Percentiles rank a stretch among this genome's conserved stretches.
Evolutionary conservation across 306 rosid species (phyloP).

Genomic region (Sphenostylis stenocarpa): DNA sequence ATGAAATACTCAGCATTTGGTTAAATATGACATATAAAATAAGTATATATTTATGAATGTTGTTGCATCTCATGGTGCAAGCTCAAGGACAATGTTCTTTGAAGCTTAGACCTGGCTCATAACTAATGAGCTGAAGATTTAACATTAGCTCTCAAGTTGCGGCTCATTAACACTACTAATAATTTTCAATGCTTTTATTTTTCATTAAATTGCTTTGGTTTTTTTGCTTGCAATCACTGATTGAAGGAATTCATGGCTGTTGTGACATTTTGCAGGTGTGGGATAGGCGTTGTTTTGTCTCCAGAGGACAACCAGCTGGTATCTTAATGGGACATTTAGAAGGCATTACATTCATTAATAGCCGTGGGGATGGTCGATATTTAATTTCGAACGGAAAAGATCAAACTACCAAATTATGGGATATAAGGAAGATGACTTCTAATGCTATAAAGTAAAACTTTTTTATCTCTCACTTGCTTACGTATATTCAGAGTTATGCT

Average conservation of each 20-base stretch:
- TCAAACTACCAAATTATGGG: slow-evolving; percentile 95
- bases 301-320: slow-evolving; percentile 74
- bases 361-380: slow-evolving; percentile 91
- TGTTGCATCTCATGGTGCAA: slow-evolving; percentile 8
- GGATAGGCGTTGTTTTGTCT: slow-evolving; percentile 84
- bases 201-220: slow-evolving; percentile 13
- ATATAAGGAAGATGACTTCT: slow-evolving; percentile 79
- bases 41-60: neutral
- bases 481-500: neutral
- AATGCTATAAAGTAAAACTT: slow-evolving; percentile 50
- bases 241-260: slow-evolving; percentile 4
- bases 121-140: neutral
- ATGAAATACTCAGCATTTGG: neutral
- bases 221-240: slow-evolving; percentile 27
- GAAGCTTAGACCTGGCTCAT: slow-evolving; percentile 3
- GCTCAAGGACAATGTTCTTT: neutral
- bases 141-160: neutral
- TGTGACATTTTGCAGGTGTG: slow-evolving; percentile 64
- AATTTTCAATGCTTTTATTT: slow-evolving; percentile 8
- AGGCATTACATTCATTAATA: slow-evolving; percentile 86
- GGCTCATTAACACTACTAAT: neutral
- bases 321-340: slow-evolving; percentile 81
- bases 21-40: neutral
- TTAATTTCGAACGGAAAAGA: slow-evolving; percentile 91
- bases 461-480: slow-evolving; percentile 5